A percentile compares a stretch with the other conserved stretches of the same genome.
Conservation (phyloP, 352 stramenopile species). For the Phytophthora pinifolia region DNA sequence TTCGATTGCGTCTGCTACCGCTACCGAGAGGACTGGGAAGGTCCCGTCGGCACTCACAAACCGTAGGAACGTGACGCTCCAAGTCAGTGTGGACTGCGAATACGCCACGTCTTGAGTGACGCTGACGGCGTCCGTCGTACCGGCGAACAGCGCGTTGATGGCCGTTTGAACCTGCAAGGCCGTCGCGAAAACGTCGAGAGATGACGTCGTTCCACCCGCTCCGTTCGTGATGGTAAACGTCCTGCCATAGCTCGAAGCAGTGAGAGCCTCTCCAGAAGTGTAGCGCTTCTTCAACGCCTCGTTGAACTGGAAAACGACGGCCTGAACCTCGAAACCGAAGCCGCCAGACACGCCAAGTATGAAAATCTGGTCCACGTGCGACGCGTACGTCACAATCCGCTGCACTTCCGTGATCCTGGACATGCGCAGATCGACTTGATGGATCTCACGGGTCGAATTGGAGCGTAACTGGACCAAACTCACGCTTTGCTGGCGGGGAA, state of each 20-base stretch:
- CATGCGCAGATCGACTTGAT: conserved; percentile 52
- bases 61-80: conserved; percentile 55
- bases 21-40: conserved; percentile 44
- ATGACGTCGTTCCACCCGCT: conserved; percentile 7
- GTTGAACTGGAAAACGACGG: conserved; percentile 52
- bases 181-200: conserved; percentile 56
- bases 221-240: conserved; percentile 42
- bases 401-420: conserved; percentile 65
- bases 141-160: conserved; percentile 41
- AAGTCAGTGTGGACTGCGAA: conserved; percentile 37
- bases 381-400: conserved; percentile 51
- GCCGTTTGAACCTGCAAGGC: conserved; percentile 41
- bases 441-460: conserved; percentile 65
- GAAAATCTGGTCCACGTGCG: conserved; percentile 61
- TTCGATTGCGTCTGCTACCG: conserved; percentile 41
- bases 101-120: conserved; percentile 39
- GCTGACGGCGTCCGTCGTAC: conserved; percentile 22
- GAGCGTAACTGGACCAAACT: conserved; percentile 51
- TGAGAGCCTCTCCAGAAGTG: conserved; percentile 31
- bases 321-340: conserved; percentile 45
- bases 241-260: conserved; percentile 38
- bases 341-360: conserved; percentile 44
- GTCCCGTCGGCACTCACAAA: conserved; percentile 32
- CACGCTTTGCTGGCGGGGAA: conserved; percentile 72
- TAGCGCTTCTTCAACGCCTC: conserved; percentile 52